These are phyloP conservation scores for Nemophila menziesii DNA, from an alignment of 257 asterid species.

Conservation along the genomic window DNA sequence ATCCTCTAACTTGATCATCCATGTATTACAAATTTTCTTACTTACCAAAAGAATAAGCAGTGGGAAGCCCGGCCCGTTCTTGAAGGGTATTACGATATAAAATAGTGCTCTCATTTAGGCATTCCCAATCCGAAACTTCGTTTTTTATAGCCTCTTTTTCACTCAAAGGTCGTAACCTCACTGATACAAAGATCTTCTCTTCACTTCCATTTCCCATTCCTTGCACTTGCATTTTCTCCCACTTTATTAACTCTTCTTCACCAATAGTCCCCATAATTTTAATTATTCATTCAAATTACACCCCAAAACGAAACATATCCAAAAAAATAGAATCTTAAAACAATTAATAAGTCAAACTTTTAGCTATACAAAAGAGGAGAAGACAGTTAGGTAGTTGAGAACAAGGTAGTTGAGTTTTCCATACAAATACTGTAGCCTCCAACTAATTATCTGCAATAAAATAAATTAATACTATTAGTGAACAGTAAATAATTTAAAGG, in stretches of 20 bases:
- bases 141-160: constrained; percentile 6
- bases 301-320: background rate
- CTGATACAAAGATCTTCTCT: constrained; percentile 10
- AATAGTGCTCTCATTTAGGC: constrained; percentile 10
- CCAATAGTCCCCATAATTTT: constrained; percentile 4
- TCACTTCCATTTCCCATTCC: constrained; percentile 4
- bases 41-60: constrained; percentile 11
- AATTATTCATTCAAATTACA: background rate
- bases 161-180: constrained; percentile 11
- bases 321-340: too few species aligned
- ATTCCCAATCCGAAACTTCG: constrained; percentile 12
- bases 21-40: background rate
- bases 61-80: constrained; percentile 1
- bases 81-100: constrained; percentile 6
- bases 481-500: background rate
- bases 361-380: background rate
- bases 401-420: too few species aligned
- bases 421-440: background rate
- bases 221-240: constrained; percentile 8
- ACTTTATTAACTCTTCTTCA: constrained; percentile 8
- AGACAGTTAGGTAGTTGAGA: too few species aligned
- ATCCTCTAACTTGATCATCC: background rate
- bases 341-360: background rate
- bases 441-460: background rate
- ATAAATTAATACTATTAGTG: background rate